These are phyloP conservation scores for Fusarium tuaranense DNA, from an alignment of 2,329 filamentous ascomycete genomes.

Conservation along the genomic window DNA sequence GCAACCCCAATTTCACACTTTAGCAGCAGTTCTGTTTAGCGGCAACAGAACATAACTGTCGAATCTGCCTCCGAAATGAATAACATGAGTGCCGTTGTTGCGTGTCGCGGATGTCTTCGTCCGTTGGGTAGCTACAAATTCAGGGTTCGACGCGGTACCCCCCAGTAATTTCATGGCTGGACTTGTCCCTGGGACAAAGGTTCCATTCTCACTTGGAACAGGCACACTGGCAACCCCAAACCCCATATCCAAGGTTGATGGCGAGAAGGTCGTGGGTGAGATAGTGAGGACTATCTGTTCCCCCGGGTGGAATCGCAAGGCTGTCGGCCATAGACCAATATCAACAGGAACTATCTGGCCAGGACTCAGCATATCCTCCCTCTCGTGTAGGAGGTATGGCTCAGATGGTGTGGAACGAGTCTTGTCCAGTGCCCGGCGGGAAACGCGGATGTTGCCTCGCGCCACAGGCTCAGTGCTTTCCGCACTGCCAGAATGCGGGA, in stretches of 20 bases:
- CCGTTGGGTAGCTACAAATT: neutral
- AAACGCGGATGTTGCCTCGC: neutral
- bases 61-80: neutral
- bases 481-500: neutral
- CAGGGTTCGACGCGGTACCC: neutral
- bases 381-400: neutral
- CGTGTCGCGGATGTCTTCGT: neutral
- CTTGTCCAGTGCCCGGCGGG: neutral
- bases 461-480: neutral
- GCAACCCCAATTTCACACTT: neutral
- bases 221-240: neutral
- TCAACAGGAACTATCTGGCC: neutral
- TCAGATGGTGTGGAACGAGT: neutral
- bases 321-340: neutral
- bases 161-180: neutral
- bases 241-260: neutral
- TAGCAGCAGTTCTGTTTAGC: neutral
- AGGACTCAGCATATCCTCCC: neutral
- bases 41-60: neutral
- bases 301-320: neutral
- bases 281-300: neutral
- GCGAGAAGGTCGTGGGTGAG: neutral
- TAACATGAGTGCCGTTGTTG: neutral
- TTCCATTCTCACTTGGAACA: neutral
- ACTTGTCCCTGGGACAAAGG: neutral